Evolutionary conservation across 306 rosid species (phyloP), one percentile per base, ranked within the genome.

Genomic region (Ceratonia siliqua): DNA sequence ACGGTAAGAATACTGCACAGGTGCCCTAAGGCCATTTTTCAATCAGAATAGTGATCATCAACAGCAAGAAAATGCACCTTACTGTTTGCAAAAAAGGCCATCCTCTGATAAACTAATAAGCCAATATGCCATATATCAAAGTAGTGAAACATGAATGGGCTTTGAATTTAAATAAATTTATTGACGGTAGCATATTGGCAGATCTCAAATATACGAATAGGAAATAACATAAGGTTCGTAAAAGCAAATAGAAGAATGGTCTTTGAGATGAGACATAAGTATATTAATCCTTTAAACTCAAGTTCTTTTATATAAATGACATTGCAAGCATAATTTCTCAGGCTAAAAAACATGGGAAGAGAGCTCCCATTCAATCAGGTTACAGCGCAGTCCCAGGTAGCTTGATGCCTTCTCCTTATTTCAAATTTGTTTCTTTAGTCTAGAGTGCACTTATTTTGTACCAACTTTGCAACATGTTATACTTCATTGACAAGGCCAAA

Each of bases 281-380:
- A 42, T 21, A 22, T 45, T 24, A 52, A 66, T 45, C 63, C 53
- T 12, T 61, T 39, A 64, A 53, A 55, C 74, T 28, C 62, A 43
- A 52, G 42, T 55, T 8, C 12, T 28, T 4, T 5, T 43, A 35
- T 1, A 38, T 21, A 45, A 43, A 54, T 17, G 22, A 38, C 54
- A 45, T 17, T 24, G 32, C 24, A 56, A 55, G 48, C 39, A 35
- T 42, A 48, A 20, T 30, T 30, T 43, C 52, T 39, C 1, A 24
- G 18, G 20, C 62, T 22, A 22, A 71, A 13, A 71, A 6, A 42
- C 12, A 52, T 25, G 43, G 33, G 33, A 75, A 77, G 45, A 46
- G 41, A 57, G 46, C 32, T 41, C 38, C 41, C 0, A 52, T 3
- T 78, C 59, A 32, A 52, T 71, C 73, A 78, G 57, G 66, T 39